phyloP scores from a whole-genome alignment of 306 rosid genomes.

The Pueraria montana region DNA sequence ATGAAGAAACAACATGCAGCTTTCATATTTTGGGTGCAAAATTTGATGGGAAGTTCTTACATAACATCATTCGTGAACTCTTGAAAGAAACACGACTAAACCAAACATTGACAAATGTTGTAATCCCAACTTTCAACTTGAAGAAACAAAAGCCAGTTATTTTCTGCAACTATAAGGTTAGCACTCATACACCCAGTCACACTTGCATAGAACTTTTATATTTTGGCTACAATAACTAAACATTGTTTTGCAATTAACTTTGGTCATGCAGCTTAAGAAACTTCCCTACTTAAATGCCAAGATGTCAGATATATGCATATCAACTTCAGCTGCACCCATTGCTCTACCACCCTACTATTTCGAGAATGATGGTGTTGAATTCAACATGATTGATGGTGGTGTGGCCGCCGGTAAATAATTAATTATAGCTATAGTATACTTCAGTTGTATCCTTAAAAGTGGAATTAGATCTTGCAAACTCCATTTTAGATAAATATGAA shows the following conservation, averaged over 20 bases:
- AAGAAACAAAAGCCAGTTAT: conserved; percentile 27
- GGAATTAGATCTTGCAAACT: too few species aligned
- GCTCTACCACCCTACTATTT: conserved; percentile 42
- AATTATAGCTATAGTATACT: too few species aligned
- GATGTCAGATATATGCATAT: conserved; percentile 47
- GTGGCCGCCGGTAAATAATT: too few species aligned
- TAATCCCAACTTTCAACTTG: conserved; percentile 41
- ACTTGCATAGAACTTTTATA: too few species aligned
- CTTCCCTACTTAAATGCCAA: conserved; percentile 25
- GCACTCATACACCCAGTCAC: too few species aligned
- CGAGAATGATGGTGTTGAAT: too few species aligned
- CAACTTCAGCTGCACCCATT: conserved; percentile 45
- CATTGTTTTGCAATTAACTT: background rate
- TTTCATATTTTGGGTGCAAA: too few species aligned
- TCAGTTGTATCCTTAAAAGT: too few species aligned
- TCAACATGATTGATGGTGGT: too few species aligned
- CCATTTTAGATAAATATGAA: too few species aligned
- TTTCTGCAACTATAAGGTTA: conserved; percentile 43
- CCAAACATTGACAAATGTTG: conserved; percentile 34
- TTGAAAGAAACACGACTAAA: too few species aligned
- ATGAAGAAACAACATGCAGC: background rate
- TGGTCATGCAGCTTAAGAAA: conserved; percentile 26
- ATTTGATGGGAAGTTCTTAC: conserved; percentile 29
- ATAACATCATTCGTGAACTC: background rate
- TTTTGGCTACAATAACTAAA: too few species aligned